phyloP scores from a whole-genome alignment of 306 rosid genomes.

The Dryas drummondii region DNA sequence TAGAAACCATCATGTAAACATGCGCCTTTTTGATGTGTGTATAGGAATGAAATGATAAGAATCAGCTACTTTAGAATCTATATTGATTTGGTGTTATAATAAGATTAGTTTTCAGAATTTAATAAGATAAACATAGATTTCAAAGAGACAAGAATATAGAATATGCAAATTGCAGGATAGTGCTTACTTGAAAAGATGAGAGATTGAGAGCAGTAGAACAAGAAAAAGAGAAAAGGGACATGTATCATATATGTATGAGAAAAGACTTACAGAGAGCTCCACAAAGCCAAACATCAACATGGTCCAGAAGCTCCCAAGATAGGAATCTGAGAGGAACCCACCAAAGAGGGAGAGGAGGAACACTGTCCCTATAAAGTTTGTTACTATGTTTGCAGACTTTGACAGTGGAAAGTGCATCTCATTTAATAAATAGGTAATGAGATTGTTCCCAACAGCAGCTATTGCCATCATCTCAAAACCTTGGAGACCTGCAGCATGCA shows the following conservation, averaged over 20 bases:
- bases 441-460: conserved; percentile 64
- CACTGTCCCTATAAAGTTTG: conserved; percentile 61
- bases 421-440: conserved; percentile 53
- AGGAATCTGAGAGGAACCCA: conserved; percentile 65
- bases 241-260: not conserved
- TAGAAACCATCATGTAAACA: not conserved
- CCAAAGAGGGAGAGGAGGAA: conserved; percentile 63
- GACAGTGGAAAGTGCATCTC: conserved; percentile 66
- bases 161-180: conserved; percentile 17
- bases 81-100: not conserved
- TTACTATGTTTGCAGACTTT: conserved; percentile 60
- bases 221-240: conserved; percentile 3
- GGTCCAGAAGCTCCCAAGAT: conserved; percentile 64
- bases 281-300: conserved; percentile 54
- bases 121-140: conserved; percentile 14
- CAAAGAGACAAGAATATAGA: conserved; percentile 24
- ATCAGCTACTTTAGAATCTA: not conserved
- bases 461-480: conserved; percentile 75
- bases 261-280: conserved; percentile 51
- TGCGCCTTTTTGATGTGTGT: not conserved
- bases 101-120: conserved; percentile 4
- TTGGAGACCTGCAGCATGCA: conserved; percentile 48
- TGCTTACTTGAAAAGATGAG: conserved; percentile 7
- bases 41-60: not conserved
- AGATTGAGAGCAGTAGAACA: not conserved